Evolutionary conservation across 2,329 filamentous ascomycete species (phyloP).

Genomic region (Trichoderma oligosporum): DNA sequence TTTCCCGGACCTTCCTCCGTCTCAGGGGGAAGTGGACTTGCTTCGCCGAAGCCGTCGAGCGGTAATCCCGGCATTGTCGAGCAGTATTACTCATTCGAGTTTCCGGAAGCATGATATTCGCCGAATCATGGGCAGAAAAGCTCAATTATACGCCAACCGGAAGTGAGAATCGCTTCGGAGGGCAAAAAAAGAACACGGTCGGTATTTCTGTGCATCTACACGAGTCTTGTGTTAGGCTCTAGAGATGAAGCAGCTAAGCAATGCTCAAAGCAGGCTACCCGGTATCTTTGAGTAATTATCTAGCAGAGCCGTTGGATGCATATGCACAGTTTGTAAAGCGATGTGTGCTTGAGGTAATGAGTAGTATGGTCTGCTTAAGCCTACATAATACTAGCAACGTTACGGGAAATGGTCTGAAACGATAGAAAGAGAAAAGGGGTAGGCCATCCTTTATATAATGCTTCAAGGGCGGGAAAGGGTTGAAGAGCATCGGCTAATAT

Average conservation of each 20-base stretch:
- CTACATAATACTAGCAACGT: too few species aligned
- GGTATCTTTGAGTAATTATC: not conserved
- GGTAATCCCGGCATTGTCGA: constrained; percentile 38
- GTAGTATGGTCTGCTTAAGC: too few species aligned
- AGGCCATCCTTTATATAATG: too few species aligned
- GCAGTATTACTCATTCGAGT: constrained; percentile 38
- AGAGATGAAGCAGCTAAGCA: not conserved
- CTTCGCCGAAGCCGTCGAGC: constrained; percentile 36
- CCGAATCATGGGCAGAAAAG: not conserved
- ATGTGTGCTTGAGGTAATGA: not conserved
- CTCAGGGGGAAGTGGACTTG: constrained; percentile 40
- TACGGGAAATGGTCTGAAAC: too few species aligned
- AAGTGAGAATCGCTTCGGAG: not conserved
- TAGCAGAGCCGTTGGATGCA: not conserved
- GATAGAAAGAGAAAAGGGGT: too few species aligned
- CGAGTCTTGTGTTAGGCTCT: not conserved
- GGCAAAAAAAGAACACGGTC: not conserved
- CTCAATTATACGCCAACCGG: not conserved
- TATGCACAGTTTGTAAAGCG: not conserved
- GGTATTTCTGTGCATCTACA: not conserved
- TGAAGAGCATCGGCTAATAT: too few species aligned
- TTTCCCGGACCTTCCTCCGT: constrained; percentile 35
- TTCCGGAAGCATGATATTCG: constrained; percentile 34
- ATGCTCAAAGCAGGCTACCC: not conserved
- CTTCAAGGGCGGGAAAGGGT: too few species aligned